Evolutionary conservation across 805 yeast species (phyloP), one percentile per base, ranked within the genome.

Genomic region (Wickerhamomyces pijperi): DNA sequence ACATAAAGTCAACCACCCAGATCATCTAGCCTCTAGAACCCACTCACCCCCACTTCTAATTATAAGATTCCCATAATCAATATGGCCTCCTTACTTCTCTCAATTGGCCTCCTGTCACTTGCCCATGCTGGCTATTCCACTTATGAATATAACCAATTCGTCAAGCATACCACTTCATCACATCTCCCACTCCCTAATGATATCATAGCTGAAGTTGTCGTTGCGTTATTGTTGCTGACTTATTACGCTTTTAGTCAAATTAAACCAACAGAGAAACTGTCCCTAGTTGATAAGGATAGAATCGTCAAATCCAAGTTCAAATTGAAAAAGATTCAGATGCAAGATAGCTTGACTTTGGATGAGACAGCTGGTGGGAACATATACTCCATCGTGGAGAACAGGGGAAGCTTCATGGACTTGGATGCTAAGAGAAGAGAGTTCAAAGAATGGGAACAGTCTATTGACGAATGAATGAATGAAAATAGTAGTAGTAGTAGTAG

Each of bases 101-200:
- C 29, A 14, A 25, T 25, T 25, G 29, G 29, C 13, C 29, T 25
- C 13, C 13, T 48, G 4, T 35, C 44, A 5, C 58, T 74, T 29
- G 37, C 63, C 1, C 78, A 75, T 49, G 66, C 77, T 1, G 75
- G 70, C 1, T 73, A 70, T 45, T 74, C 79, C 6, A 65, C 78
- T 2, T 69, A 66, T 45, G 78, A 74, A 48, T 65, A 54, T 68
- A 67, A 47, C 68, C 66, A 47, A 54, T 65, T 28, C 40, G 53
- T 19, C 54, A 64, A 44, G 37, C 52, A 34, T 19, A 42, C 40
- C 18, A n/a, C 36, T 3, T 43, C 44, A 15, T 18, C 33, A n/a
- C 33, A 42, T 31, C 35, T 43, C 11, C 39, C 48, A 12, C 46
- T 70, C 34, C 76, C 76, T 2, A 36, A 51, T 6, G 80, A 74